Evolutionary conservation across 2,329 filamentous ascomycete species (phyloP), one percentile per base, ranked within the genome.

Genomic region (Aureobasidium sp.): DNA sequence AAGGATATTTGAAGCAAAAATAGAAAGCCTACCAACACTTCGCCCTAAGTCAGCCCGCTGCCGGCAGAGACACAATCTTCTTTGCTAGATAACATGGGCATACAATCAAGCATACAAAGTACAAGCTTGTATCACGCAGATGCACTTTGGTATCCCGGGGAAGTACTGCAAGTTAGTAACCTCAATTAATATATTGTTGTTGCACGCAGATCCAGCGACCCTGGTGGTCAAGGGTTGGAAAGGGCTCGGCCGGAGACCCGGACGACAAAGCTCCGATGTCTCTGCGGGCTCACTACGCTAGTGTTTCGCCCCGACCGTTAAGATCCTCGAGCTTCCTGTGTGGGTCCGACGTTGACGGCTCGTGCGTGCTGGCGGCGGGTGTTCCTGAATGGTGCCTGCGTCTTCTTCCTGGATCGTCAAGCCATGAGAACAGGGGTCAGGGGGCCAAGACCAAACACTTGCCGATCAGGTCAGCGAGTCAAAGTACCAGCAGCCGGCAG

Each of bases 351-450:
- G 59, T 47, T 53, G 48, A 20, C 15, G 49, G 59, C 59, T 62
- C 59, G 48, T 55, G 58, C 58, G 17, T 51, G 20, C 49, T 53
- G 48, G 56, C 44, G 59, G 48, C 59, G 59, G 59, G 59, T 62
- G 59, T 62, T 62, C 59, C 59, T 62, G 59, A 49, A 27, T 31
- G 36, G 45, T 61, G 58, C 47, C 41, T 61, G 48, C 37, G 45
- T 39, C 31, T 62, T 53, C 39, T 37, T 25, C 36, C 20, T 47
- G 41, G 59, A 39, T 55, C 48, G 49, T 44, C 59, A 44, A 62
- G 59, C 59, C 59, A 62, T 39, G 59, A 62, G 49, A 53, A 45
- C 59, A 62, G 59, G 59, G 59, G 59, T 39, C 49, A 62, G 59
- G 59, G 49, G 59, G 48, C 59, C 47, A 62, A 55, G 59, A 62